Evolutionary conservation across 441 rosid species (phyloP), one percentile per base, ranked within the genome.

Genomic region (Populus trichocarpa): DNA sequence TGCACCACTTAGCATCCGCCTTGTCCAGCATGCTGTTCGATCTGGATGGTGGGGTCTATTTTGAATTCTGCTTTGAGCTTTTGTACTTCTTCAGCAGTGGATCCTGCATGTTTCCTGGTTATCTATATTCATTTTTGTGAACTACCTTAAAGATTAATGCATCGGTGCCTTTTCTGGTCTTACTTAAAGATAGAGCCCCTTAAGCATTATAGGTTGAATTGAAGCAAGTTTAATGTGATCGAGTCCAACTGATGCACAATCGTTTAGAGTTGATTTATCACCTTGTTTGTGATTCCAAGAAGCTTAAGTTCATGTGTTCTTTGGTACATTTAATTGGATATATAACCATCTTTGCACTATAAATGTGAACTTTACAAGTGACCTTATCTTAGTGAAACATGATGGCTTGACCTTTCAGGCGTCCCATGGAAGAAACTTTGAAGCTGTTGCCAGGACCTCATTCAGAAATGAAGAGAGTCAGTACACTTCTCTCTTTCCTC

Each of bases 1-100:
- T 86, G 99, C 99, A 69, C 98, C 98, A 16, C 92, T 93, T 57
- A 95, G 99, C 78, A 89, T 93, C 84, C 98, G 99, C 78, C 95
- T 96, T 79, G 85, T 96, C 78, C 99, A 96, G 85, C 89, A 92
- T 83, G 99, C 99, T 50, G 85, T 95, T 83, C 93, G 90, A 85
- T 95, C 97, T 76, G 97, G 99, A 87, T 95, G 99, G 99, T 95
- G 83, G 91, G 99, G 8, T 74, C 25, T 84, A 74, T 79, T 79
- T 64, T 84, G 4, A 75, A 32, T 77, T 61, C 26, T 40, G 9
- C 20, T 14, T 69, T 70, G 35, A 64, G 69, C 40, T 72, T 46
- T 28, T 66, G 75, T 46, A 20, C 50, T 67, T 73, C 73, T 14
- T 50, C 57, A 12, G 50, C 68, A 25, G 20, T 57, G 23, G 14